These are phyloP conservation scores for Angomonas desouzai DNA, from an alignment of 208 protist species.

Conservation along the genomic window DNA sequence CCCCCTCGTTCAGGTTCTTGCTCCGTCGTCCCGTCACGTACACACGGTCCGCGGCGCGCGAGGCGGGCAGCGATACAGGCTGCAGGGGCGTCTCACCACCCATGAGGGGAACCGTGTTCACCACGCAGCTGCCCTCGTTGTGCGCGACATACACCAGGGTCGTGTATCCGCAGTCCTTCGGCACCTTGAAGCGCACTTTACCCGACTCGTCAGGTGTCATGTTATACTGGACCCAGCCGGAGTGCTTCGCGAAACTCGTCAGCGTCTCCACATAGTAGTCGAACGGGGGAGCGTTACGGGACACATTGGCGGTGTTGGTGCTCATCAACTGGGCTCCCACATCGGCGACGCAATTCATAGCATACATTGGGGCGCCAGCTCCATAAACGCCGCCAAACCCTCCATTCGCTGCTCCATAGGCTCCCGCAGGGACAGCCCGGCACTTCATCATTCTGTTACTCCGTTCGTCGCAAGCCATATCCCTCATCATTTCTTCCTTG, in stretches of 20 bases:
- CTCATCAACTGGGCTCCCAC: background rate
- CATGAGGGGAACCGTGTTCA: background rate
- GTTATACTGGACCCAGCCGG: slow-evolving; percentile 14
- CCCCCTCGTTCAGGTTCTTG: background rate
- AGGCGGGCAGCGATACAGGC: background rate
- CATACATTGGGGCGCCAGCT: too few species aligned
- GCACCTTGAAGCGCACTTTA: slow-evolving; percentile 12
- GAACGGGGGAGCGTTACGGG: background rate
- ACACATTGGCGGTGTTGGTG: background rate
- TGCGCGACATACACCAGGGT: slow-evolving; percentile 15
- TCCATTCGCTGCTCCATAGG: too few species aligned
- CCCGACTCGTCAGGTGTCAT: slow-evolving; percentile 5
- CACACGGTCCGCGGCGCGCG: background rate
- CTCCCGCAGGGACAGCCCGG: too few species aligned
- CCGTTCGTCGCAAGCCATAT: too few species aligned
- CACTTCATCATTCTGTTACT: too few species aligned
- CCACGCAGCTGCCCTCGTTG: background rate
- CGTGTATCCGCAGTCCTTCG: slow-evolving; percentile 7
- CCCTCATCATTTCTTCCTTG: slow-evolving; percentile 12
- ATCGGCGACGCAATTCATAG: slow-evolving; percentile 4
- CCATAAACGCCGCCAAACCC: too few species aligned
- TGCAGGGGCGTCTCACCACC: background rate
- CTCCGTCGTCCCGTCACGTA: slow-evolving; percentile 12
- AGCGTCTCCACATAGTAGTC: slow-evolving; percentile 15
- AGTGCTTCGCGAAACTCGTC: slow-evolving; percentile 10